Base-by-base conservation (phyloP, 2,329 filamentous ascomycete genomes). In the Tympanopsis confertula region DNA sequence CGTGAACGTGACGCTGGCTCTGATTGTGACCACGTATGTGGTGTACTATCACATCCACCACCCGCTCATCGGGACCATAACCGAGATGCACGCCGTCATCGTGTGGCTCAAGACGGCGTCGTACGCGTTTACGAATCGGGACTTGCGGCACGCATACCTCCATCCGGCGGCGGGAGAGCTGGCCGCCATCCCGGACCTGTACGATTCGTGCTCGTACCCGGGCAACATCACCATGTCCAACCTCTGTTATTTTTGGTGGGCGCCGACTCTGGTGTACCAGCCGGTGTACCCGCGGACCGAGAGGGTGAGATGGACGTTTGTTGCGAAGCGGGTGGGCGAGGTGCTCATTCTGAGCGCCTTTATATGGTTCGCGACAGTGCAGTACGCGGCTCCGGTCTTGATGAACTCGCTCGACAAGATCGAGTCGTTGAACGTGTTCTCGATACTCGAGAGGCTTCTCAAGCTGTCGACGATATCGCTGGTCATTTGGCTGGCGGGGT, bases 81-180 rank as follows among this genome's bases (percentile, higher is more conserved):
- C 84, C 45, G 85, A 96, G 59, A 62, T 94, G 42, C 91, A 98
- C 55, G 87, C 88, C 45, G 79, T 96, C 50, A 84, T 96, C 39
- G 88, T 96, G 37, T 95, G 88, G 81, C 73, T 98, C 50, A 98
- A 98, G 66, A 88, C 84, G 20, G 85, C 86, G 45, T 95, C 88
- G 0, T 98, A 96, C 54, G 91, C 89, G 18, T 84, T 96, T 51
- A 96, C 91, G 19, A 98, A 98, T 58, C 80, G 91, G 45, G 91
- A 98, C 55, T 74, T 98, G 22, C 83, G 91, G 29, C 86, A 94
- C 54, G 86, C 89, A 14, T 86, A 86, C 54, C 71, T 96, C 17
- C 84, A 93, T 51, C 84, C 86, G 2, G 65, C 68, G 30, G 69
- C 70, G 39, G 72, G 74, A 42, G 77, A 82, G 41, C 71, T 80